Base-by-base conservation (phyloP, 2,329 filamentous ascomycete genomes). In the Beauveria caledonica region DNA sequence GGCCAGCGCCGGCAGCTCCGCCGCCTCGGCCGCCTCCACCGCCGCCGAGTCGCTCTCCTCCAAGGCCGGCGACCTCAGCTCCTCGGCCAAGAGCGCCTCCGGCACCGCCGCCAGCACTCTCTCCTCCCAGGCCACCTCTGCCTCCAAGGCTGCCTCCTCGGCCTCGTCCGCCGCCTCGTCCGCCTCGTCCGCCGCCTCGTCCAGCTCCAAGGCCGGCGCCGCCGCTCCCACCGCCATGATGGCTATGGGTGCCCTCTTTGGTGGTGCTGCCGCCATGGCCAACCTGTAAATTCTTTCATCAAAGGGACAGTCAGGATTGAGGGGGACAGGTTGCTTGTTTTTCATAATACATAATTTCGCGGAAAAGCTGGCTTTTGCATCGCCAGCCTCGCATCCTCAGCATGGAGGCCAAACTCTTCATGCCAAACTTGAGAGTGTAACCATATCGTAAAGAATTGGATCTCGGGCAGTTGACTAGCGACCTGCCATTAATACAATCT, bases 211-310 rank as follows among this genome's bases (percentile, higher is more conserved):
- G 5, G 36, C 36, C 60, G 69, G 64, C 8, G 72, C 72, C 7
- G 71, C 68, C 52, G 68, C 73, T 50, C 73, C 72, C 63, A 78
- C 76, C 17, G 78, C 71, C 29, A 76, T 73, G 29, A 64, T 79
- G 46, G 77, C 74, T 21, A 68, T 80, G 51, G 77, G 77, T 36
- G 78, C 77, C 25, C 70, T 80, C 61, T 68, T 80, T 53, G 78
- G 77, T 25, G 78, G 77, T 65, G 77, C 75, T 3, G 78, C 76
- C 55, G 61, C 78, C 55, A 64, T 79, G 52, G 73, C 68, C 66
- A 78, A 79, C 71, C 60, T 80, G 66, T 80, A 77, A 73, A 42
- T 39, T 17, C 21, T 15, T 9, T n/a, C 1, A 15, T 21, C 36
- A 2, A 23, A 46, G 6, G 2, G n/a, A 23, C 25, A 19, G 15